Evolutionary conservation across 2,329 filamentous ascomycete genomes (phyloP), one percentile per base, ranked within the genome.

Genomic region (Sporothrix variecibatus): DNA sequence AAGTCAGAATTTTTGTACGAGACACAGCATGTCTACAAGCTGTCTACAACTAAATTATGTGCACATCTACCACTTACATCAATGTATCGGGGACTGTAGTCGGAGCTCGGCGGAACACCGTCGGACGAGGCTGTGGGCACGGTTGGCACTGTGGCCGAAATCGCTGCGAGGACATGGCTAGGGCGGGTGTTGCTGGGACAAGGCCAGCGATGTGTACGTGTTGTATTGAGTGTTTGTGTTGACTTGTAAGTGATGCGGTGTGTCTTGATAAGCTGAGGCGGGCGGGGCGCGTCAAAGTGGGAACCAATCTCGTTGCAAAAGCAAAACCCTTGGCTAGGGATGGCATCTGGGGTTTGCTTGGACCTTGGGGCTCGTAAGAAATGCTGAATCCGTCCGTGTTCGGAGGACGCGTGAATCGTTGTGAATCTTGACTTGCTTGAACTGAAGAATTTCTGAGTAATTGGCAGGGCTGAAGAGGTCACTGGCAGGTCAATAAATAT

Each of bases 81-180:
- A 75, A 91, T 87, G 78, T 90, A 91, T 79, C 88, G 85, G 12
- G 88, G 88, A 70, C 81, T 83, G 77, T 85, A 85, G 70, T 76
- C 71, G 34, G 79, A 69, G 71, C 60, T 46, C 40, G 72, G 34
- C 40, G 65, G 9, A 43, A 38, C 38, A 67, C 60, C 46, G 31
- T 34, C 62, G 70, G 71, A 53, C 58, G 51, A 31, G 71, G 49
- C 72, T 51, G 71, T 51, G 7, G 58, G 58, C 46, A 40, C 40
- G 38, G 75, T 72, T 15, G 71, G 17, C 23, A 71, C 43, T 23
- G 28, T 11, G 26, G 72, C 72, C 75, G 67, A 74, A 67, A 72
- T 60, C 62, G 75, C 73, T 74, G 72, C n/a, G 79, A 72, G 68
- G 73, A 72, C 75, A 79, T 76, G 67, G 72, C 31, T 43, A 43